Conservation (phyloP, 2,329 filamentous ascomycete species). For the Claviceps maximensis region DNA sequence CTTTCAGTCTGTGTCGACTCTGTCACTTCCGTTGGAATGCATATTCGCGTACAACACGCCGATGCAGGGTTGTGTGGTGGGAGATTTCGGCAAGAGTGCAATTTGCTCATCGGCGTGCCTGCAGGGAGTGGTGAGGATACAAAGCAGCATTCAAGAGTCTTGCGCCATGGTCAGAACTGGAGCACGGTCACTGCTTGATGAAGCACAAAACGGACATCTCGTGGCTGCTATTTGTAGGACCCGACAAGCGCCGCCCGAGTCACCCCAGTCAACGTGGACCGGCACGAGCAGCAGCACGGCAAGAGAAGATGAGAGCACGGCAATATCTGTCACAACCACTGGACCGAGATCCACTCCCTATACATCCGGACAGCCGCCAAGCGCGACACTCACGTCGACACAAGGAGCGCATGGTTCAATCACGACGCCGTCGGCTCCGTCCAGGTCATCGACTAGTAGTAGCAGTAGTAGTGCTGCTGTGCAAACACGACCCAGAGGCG, state of each 20-base stretch:
- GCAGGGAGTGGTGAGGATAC: slow-evolving; percentile 14
- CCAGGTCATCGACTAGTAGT: slow-evolving; percentile 2
- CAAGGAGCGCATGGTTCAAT: not conserved
- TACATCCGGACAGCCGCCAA: not conserved
- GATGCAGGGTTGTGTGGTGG: slow-evolving; percentile 22
- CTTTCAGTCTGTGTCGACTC: slow-evolving; percentile 26
- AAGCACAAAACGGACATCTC: slow-evolving; percentile 23
- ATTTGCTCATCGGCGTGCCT: slow-evolving; percentile 26
- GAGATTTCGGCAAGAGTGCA: slow-evolving; percentile 22
- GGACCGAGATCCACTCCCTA: not conserved
- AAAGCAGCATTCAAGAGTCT: slow-evolving; percentile 16
- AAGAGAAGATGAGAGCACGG: not conserved
- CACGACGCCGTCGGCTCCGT: slow-evolving; percentile 1
- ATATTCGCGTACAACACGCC: slow-evolving; percentile 28
- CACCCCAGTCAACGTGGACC: not conserved
- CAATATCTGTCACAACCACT: not conserved
- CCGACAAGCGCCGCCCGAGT: slow-evolving; percentile 5
- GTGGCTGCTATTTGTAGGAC: slow-evolving; percentile 22
- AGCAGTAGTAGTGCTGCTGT: slow-evolving; percentile 1
- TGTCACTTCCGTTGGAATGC: slow-evolving; percentile 24
- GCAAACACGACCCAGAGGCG: slow-evolving; percentile 7
- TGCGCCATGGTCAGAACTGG: slow-evolving; percentile 14
- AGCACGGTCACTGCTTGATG: slow-evolving; percentile 22
- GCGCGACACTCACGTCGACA: not conserved
- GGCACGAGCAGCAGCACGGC: not conserved